Percentiles rank a stretch among this genome's conserved stretches.
Evolutionary conservation across 208 protist species (phyloP).

Genomic region (Acanthamoeba culbertsoni): DNA sequence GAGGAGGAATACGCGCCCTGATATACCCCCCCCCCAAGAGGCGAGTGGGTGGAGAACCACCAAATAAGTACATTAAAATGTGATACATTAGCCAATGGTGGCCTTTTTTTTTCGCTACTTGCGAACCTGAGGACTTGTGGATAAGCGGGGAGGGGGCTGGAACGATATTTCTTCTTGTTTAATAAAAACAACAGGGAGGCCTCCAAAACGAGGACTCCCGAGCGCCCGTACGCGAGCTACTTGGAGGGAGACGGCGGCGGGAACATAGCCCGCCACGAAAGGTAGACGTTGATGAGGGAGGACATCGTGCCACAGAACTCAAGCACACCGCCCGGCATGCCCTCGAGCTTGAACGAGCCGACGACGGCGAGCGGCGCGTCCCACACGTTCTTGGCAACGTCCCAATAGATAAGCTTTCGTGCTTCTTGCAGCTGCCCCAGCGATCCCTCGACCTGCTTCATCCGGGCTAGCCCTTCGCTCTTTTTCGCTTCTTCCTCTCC

Average conservation of each 20-base stretch:
- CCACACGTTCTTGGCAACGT: not conserved
- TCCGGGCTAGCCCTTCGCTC: not conserved
- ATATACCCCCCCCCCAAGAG: no score
- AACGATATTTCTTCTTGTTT: no score
- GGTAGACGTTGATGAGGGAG: constrained; percentile 4
- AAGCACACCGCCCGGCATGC: not conserved
- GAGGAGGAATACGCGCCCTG: no score
- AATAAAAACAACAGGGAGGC: no score
- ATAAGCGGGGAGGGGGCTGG: no score
- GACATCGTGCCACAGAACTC: not conserved
- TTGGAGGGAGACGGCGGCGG: not conserved
- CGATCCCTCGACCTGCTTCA: not conserved
- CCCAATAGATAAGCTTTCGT: not conserved
- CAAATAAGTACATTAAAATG: no score
- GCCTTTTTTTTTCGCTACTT: no score
- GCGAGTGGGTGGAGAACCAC: no score
- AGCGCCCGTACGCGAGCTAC: no score
- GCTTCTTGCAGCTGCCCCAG: not conserved
- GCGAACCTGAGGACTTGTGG: no score
- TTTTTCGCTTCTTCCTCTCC: not conserved
- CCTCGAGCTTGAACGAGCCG: not conserved
- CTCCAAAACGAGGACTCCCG: no score
- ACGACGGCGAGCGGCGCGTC: not conserved
- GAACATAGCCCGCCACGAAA: not conserved
- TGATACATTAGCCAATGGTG: no score